Percentiles rank a stretch among this genome's conserved stretches.
Conservation (phyloP, 441 rosid genomes). For the Syzygium malaccense region DNA sequence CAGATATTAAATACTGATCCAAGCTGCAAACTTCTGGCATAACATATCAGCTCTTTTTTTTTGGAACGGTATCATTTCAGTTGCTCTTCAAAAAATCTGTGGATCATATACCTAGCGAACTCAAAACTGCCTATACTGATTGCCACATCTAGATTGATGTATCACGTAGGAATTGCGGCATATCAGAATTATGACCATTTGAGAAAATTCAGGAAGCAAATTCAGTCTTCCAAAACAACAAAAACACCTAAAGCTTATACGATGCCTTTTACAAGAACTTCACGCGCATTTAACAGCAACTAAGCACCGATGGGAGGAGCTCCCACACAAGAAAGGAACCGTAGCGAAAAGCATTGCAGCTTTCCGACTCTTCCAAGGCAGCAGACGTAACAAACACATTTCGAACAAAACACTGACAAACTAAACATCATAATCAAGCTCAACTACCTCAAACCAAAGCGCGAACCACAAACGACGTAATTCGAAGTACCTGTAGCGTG, state of each 20-base stretch:
- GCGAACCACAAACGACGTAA: neutral
- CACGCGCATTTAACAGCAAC: neutral
- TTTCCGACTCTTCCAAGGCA: neutral
- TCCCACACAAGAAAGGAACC: neutral
- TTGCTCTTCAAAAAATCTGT: neutral
- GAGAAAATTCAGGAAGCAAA: neutral
- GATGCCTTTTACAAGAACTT: neutral
- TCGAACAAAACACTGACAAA: neutral
- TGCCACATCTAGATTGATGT: neutral
- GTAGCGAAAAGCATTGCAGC: neutral
- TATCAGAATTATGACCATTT: neutral
- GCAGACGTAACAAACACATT: neutral
- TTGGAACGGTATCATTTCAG: rapidly evolving
- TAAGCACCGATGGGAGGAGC: neutral
- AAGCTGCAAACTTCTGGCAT: neutral
- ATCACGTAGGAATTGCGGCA: neutral
- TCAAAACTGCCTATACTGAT: neutral
- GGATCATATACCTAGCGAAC: neutral
- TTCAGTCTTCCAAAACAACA: neutral
- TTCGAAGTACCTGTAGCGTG: constrained; percentile 63
- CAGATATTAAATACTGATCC: rapidly evolving
- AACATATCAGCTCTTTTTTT: neutral
- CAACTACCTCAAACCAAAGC: neutral
- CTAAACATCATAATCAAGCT: neutral
- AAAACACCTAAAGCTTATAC: neutral